Conservation (phyloP, 345 rosid species). For the Passiflora organensis region DNA sequence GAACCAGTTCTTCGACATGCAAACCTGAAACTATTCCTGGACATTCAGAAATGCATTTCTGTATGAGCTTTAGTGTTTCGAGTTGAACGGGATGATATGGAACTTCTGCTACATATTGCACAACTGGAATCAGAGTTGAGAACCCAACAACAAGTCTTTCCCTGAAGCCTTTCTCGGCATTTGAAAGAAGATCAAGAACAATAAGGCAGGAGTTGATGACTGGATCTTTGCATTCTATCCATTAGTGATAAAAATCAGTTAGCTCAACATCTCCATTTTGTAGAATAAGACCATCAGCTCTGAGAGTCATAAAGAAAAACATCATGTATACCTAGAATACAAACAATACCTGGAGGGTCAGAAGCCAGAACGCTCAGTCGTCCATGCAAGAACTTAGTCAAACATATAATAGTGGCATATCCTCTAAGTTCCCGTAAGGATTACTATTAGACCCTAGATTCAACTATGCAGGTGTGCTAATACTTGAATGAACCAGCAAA, state of each 20-base stretch:
- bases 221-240: constrained; percentile 68
- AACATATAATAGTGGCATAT: not conserved
- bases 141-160: constrained; percentile 75
- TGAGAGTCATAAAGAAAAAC: not conserved
- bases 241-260: constrained; percentile 17
- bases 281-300: not conserved
- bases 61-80: constrained; percentile 61
- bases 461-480: not conserved
- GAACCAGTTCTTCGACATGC: constrained; percentile 57
- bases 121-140: constrained; percentile 62
- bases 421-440: not conserved
- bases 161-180: constrained; percentile 52
- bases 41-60: constrained; percentile 49
- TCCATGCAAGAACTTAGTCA: not conserved
- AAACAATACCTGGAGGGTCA: not conserved
- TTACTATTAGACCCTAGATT: not conserved
- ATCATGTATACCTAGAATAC: not conserved
- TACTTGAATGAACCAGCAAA: not conserved
- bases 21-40: constrained; percentile 67
- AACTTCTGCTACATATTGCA: constrained; percentile 59
- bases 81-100: constrained; percentile 82
- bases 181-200: constrained; percentile 63
- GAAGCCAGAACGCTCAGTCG: not conserved
- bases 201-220: constrained; percentile 67
- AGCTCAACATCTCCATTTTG: constrained; percentile 13